These are phyloP conservation scores for Neocatenulostroma microsporum DNA, from an alignment of 2,329 filamentous ascomycete species.

Conservation along the genomic window DNA sequence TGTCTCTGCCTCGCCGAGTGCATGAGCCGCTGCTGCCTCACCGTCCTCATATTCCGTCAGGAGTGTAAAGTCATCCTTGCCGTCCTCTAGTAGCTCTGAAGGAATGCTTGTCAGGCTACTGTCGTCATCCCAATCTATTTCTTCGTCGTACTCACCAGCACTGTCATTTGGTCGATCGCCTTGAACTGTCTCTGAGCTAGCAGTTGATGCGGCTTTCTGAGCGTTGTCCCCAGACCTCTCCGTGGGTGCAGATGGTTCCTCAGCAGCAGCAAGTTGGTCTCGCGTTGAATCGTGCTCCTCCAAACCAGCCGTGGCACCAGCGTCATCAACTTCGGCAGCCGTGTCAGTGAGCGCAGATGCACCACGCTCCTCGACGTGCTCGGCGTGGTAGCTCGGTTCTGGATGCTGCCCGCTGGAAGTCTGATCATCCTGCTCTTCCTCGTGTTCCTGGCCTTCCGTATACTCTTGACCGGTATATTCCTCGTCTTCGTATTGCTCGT, in stretches of 20 bases:
- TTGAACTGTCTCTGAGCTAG: conserved; percentile 20
- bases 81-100: conserved; percentile 17
- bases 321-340: too few relatives aligned
- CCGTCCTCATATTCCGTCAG: conserved; percentile 7
- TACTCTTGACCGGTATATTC: conserved; percentile 5
- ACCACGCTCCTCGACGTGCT: too few relatives aligned
- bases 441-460: conserved; percentile 4
- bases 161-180: conserved; percentile 14
- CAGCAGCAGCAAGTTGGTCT: too few relatives aligned
- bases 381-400: too few relatives aligned
- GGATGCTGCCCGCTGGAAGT: too few relatives aligned
- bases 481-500: conserved; percentile 10
- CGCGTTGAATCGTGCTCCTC: too few relatives aligned
- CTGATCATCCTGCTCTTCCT: conserved; percentile 8
- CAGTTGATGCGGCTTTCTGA: conserved; percentile 13
- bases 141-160: conserved; percentile 22
- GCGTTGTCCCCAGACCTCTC: too few relatives aligned
- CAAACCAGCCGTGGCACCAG: too few relatives aligned
- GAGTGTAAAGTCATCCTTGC: conserved; percentile 15
- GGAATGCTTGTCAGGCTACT: conserved; percentile 17
- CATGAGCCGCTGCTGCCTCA: background rate
- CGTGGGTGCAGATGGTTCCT: too few relatives aligned
- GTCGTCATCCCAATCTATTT: conserved; percentile 22
- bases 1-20: background rate
- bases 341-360: too few relatives aligned